Base-by-base conservation (phyloP, 2,329 filamentous ascomycete genomes). In the Hypomyces rosellus region DNA sequence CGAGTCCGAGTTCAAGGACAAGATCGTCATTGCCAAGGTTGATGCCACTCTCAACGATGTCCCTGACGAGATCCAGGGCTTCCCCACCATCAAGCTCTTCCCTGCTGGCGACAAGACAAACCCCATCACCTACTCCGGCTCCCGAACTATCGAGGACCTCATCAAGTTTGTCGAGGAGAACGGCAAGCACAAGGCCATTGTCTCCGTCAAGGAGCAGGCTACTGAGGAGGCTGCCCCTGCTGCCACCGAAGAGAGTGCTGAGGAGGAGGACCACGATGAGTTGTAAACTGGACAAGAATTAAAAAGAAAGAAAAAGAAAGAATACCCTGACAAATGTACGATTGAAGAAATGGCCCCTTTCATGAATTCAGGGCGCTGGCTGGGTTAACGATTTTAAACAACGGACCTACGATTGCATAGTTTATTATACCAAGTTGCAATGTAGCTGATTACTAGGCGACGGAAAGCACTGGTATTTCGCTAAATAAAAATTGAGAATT, bases 21-120 rank as follows among this genome's bases (percentile, higher is more conserved):
- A 89, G 74, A 88, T 99, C 53, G 78, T 93, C 63, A 88, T 99
- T 66, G 93, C 91, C 73, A 99, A 99, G 86, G 86, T 99, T 61
- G 93, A 99, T 66, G 93, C 93, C 53, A 99, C 93, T 55, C 74
- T 75, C 75, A 99, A 99, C 77, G 93, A 99, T 63, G 89, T 97
- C 52, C 93, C 93, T 52, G 92, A 97, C 72, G 89, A 96, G 76
- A 89, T 99, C 66, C 82, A 89, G 72, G 93, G 93, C 57, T 99
- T 99, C 86, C 93, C 93, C 51, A 99, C 93, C 70, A 96, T 99
- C 82, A 97, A 97, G 82, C 82, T 99, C 60, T 99, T 84, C 86
- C 82, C 89, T 57, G 93, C 93, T 62, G 91, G 90, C 64, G 79
- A 80, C 72, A 99, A 99, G 84, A 78, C 80, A 65, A 76, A 83